Conservation (phyloP, 2,329 filamentous ascomycete genomes). For the Chaetomiaceae sp. region DNA sequence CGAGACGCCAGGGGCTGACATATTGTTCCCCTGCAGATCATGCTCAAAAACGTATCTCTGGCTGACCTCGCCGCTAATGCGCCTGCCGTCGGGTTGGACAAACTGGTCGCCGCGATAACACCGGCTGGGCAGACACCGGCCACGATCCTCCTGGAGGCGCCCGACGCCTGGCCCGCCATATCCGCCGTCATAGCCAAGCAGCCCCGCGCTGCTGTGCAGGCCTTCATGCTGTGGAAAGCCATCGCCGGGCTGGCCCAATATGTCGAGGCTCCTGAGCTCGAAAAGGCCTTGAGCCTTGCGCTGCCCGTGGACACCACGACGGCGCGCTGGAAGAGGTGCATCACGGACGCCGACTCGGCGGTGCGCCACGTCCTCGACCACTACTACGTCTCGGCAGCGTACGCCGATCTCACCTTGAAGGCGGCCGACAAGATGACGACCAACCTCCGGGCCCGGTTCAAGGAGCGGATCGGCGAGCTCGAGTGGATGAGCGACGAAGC, state of each 20-base stretch:
- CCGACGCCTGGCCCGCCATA: not conserved
- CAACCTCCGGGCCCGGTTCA: conserved; percentile 63
- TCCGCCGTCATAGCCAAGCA: conserved; percentile 36
- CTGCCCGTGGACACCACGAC: conserved; percentile 48
- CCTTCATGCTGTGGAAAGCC: conserved; percentile 55
- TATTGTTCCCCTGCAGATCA: not conserved
- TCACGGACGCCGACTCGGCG: conserved; percentile 34
- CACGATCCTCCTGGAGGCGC: not conserved
- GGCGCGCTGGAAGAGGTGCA: conserved; percentile 62
- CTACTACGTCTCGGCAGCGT: conserved; percentile 64
- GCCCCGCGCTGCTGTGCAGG: conserved; percentile 13
- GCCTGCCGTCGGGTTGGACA: conserved; percentile 12
- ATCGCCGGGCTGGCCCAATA: conserved; percentile 49
- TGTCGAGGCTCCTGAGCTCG: conserved; percentile 41
- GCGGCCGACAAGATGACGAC: conserved; percentile 64
- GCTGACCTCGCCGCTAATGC: not conserved
- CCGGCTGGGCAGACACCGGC: conserved; percentile 1
- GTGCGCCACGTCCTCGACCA: conserved; percentile 64
- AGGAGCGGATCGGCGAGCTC: conserved; percentile 49
- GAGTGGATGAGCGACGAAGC: conserved; percentile 61
- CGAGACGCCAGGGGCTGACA: not conserved
- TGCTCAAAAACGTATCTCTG: not conserved
- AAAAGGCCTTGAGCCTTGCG: not conserved
- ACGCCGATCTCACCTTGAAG: conserved; percentile 58
- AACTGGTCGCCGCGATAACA: conserved; percentile 8